Conservation (phyloP, 2,329 filamentous ascomycete species). For the Shiraia sp. region DNA sequence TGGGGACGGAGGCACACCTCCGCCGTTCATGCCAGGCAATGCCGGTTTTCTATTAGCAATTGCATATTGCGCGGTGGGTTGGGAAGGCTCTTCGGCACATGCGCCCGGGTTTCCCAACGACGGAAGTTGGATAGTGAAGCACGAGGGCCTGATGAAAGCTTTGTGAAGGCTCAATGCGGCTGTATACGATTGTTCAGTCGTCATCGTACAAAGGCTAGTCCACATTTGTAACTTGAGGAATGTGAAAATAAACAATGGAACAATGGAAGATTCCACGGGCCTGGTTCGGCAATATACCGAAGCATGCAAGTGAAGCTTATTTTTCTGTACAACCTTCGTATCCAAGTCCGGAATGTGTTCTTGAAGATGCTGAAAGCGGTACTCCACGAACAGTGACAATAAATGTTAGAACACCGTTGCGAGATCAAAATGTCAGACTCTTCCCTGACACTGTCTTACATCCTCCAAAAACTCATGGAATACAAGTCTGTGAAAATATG, state of each 20-base stretch:
- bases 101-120: slow-evolving; percentile 27
- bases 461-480: not conserved
- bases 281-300: not conserved
- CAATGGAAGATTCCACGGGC: not conserved
- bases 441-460: not conserved
- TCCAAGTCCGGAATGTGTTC: not conserved
- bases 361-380: slow-evolving; percentile 6
- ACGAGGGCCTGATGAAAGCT: slow-evolving; percentile 26
- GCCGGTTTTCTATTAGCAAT: slow-evolving; percentile 54
- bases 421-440: not conserved
- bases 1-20: slow-evolving; percentile 57
- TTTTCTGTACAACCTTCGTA: not conserved
- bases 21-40: slow-evolving; percentile 61
- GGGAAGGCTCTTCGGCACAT: slow-evolving; percentile 51
- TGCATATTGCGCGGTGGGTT: slow-evolving; percentile 59
- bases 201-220: no score
- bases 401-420: not conserved
- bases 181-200: not conserved
- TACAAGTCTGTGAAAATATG: no score
- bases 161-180: slow-evolving; percentile 5
- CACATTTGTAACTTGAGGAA: not conserved
- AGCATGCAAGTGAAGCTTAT: not conserved
- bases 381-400: slow-evolving; percentile 4
- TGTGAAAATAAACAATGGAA: not conserved
- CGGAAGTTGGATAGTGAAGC: slow-evolving; percentile 24